phyloP scores from a whole-genome alignment of 768 basidiomycete genomes.

The Termitomyces sp. region DNA sequence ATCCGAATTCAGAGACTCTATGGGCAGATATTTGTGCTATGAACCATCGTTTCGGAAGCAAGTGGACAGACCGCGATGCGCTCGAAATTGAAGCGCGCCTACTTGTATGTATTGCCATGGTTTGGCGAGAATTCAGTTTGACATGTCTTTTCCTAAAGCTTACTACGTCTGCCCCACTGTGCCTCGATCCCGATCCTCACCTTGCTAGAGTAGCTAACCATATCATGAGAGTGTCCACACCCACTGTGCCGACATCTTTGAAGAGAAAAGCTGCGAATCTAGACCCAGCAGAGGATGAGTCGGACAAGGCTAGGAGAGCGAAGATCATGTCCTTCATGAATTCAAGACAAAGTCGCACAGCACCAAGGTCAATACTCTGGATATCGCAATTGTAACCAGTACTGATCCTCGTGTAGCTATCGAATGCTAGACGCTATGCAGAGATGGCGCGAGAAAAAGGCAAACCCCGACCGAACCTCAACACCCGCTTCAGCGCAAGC shows the following conservation, averaged over 20 bases:
- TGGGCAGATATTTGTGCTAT: conserved; percentile 76
- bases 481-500: conserved; percentile 11
- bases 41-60: conserved; percentile 50
- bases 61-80: conserved; percentile 69
- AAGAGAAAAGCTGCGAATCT: conserved; percentile 71
- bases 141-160: conserved; percentile 36
- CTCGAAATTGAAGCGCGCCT: conserved; percentile 72
- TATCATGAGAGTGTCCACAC: conserved; percentile 65
- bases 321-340: conserved; percentile 82
- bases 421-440: conserved; percentile 50
- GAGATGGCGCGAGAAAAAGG: conserved; percentile 23
- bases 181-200: conserved; percentile 76
- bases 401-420: conserved; percentile 35
- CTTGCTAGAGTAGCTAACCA: conserved; percentile 73
- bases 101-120: conserved; percentile 43
- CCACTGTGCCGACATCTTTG: conserved; percentile 65
- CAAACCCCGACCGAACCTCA: conserved; percentile 17
- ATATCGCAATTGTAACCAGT: background rate
- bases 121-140: conserved; percentile 2
- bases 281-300: conserved; percentile 73
- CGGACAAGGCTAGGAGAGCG: conserved; percentile 62
- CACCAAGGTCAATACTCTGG: conserved; percentile 41
- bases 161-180: conserved; percentile 70
- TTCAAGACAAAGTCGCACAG: conserved; percentile 44
- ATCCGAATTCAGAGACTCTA: conserved; percentile 71